Evolutionary conservation across 83 land plant genomes (phyloP).

Genomic region (Picea abies): DNA sequence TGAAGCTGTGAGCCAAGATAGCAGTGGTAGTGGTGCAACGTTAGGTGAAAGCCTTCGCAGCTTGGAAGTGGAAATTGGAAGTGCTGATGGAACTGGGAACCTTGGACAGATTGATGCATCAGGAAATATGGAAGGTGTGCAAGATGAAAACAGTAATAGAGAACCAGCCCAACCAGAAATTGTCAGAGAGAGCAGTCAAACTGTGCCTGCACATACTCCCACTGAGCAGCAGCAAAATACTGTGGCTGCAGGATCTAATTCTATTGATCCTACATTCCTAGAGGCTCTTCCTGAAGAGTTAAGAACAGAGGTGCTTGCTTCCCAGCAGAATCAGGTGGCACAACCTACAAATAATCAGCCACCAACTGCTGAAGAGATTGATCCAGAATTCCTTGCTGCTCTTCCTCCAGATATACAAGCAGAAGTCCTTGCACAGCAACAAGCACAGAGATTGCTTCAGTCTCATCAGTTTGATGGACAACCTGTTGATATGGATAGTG

Average conservation of each 20-base stretch:
- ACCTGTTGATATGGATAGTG: slow-evolving; percentile 99
- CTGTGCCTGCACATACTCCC: slow-evolving; percentile 23
- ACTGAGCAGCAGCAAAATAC: slow-evolving; percentile 38
- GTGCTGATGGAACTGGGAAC: slow-evolving; percentile 98
- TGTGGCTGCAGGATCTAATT: slow-evolving; percentile 46
- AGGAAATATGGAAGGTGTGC: slow-evolving; percentile 45
- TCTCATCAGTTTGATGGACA: slow-evolving; percentile 95
- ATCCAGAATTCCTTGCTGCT: slow-evolving; percentile 99
- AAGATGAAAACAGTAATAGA: neutral
- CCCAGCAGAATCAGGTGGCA: slow-evolving; percentile 75
- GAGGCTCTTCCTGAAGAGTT: slow-evolving; percentile 99
- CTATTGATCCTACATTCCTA: slow-evolving; percentile 96
- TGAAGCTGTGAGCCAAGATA: slow-evolving; percentile 92
- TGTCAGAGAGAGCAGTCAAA: slow-evolving; percentile 16
- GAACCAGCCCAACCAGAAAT: slow-evolving; percentile 1
- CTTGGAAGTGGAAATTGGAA: slow-evolving; percentile 97
- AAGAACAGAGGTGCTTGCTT: slow-evolving; percentile 93
- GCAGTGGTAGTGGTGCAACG: slow-evolving; percentile 96
- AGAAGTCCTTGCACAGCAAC: slow-evolving; percentile 96
- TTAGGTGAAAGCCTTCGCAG: slow-evolving; percentile 91
- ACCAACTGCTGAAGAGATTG: slow-evolving; percentile 84
- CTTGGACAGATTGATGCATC: slow-evolving; percentile 51
- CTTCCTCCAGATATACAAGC: slow-evolving; percentile 98
- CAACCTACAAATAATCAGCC: slow-evolving; percentile 64
- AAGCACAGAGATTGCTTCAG: slow-evolving; percentile 82